Percentiles rank a stretch among this genome's conserved stretches.
Conservation (phyloP, 768 basidiomycete genomes). For the Mycena amicta region DNA sequence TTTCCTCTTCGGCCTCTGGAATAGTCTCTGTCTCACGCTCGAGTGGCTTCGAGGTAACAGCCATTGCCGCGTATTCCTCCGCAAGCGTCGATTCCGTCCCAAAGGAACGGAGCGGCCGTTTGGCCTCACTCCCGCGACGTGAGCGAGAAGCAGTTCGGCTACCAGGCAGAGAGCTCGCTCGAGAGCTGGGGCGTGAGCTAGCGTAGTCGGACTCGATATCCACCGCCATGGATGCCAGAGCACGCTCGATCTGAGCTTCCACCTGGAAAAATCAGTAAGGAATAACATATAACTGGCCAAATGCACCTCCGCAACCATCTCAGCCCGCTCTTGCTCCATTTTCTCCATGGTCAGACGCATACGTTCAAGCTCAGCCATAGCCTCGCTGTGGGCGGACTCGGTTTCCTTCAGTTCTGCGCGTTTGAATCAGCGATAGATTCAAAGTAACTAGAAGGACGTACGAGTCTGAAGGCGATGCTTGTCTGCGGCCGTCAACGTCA, state of each 20-base stretch:
- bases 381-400: constrained; percentile 78
- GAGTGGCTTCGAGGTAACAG: constrained; percentile 34
- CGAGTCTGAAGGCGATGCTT: constrained; percentile 78
- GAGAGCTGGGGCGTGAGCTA: constrained; percentile 68
- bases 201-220: constrained; percentile 78
- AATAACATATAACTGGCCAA: not conserved
- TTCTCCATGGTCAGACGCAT: constrained; percentile 86
- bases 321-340: constrained; percentile 85
- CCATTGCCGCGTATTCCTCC: constrained; percentile 57
- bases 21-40: constrained; percentile 56
- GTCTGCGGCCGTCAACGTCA: constrained; percentile 76
- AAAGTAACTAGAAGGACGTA: constrained; percentile 41
- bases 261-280: constrained; percentile 36
- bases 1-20: constrained; percentile 55
- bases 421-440: constrained; percentile 1
- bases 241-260: constrained; percentile 87
- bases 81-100: constrained; percentile 82
- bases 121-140: constrained; percentile 60
- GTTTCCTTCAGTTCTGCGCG: constrained; percentile 76
- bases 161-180: constrained; percentile 57
- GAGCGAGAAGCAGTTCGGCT: constrained; percentile 64
- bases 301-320: constrained; percentile 80
- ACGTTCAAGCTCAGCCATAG: constrained; percentile 74
- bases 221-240: constrained; percentile 82
- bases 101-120: constrained; percentile 66